Evolutionary conservation across 768 basidiomycete species (phyloP).

Genomic region (Ramaria rubella): DNA sequence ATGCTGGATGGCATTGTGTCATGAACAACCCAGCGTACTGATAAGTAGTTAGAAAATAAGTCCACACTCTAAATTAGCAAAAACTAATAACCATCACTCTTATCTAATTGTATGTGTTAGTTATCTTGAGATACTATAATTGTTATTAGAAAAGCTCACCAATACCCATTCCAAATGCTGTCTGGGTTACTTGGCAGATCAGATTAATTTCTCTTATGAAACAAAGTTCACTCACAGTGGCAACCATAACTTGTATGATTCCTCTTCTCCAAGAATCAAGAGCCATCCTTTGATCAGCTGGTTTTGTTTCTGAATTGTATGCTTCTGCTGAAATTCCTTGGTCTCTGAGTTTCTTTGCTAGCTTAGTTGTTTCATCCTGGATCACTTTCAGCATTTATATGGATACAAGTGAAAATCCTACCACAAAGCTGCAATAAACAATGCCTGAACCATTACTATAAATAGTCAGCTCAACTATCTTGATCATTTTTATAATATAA

Average conservation of each 20-base stretch:
- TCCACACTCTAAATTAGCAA: neutral
- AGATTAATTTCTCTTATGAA: neutral
- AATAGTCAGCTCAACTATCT: neutral
- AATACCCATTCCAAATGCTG: slow-evolving; percentile 8
- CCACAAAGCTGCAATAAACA: neutral
- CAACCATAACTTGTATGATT: neutral
- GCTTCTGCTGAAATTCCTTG: neutral
- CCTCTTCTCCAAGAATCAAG: neutral
- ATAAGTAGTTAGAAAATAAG: neutral
- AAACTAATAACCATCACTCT: neutral
- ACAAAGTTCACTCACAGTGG: neutral
- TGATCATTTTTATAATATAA: neutral
- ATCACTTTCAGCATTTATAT: neutral
- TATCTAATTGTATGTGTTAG: slow-evolving; percentile 1
- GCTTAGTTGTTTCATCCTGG: neutral
- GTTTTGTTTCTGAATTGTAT: neutral
- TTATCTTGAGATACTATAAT: neutral
- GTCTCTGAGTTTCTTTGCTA: neutral
- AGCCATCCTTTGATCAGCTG: neutral
- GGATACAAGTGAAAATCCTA: neutral
- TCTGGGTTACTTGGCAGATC: neutral
- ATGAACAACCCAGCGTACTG: slow-evolving; percentile 9
- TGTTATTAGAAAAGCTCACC: neutral
- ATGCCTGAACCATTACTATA: slow-evolving; percentile 6
- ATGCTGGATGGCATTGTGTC: slow-evolving; percentile 3